Conservation (phyloP, 331 rosid genomes). For the Ulmus americana region DNA sequence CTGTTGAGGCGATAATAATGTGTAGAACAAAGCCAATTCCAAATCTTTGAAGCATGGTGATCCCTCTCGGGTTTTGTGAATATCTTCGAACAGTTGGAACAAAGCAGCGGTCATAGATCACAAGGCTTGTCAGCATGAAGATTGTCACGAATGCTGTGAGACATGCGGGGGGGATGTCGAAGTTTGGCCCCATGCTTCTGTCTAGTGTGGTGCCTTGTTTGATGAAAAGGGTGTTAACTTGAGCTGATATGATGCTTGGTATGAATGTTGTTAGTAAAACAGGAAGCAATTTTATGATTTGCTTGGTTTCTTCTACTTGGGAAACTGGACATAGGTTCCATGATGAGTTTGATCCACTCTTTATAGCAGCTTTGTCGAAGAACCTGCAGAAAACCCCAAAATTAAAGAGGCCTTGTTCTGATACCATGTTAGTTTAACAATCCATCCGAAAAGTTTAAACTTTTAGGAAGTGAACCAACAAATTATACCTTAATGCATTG, state of each 20-base stretch:
- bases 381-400: background rate
- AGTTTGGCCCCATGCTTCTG: slow-evolving; percentile 5
- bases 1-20: background rate
- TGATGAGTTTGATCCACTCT: background rate
- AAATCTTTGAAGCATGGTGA: slow-evolving; percentile 13
- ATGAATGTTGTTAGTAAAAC: background rate
- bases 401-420: background rate
- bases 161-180: slow-evolving; percentile 8
- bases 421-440: background rate
- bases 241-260: slow-evolving; percentile 8
- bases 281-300: slow-evolving; percentile 12
- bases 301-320: slow-evolving; percentile 19
- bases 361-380: slow-evolving; percentile 18
- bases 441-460: background rate
- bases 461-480: background rate
- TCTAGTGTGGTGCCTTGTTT: slow-evolving; percentile 17
- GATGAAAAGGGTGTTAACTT: slow-evolving; percentile 3
- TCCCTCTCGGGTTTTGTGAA: slow-evolving; percentile 16
- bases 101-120: slow-evolving; percentile 12
- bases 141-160: background rate
- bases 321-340: slow-evolving; percentile 16
- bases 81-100: background rate
- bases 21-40: slow-evolving; percentile 10
- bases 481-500: slow-evolving; percentile 43
- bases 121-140: slow-evolving; percentile 10